phyloP scores from a whole-genome alignment of 148 eudicot species.

The Limonium bicolor region DNA sequence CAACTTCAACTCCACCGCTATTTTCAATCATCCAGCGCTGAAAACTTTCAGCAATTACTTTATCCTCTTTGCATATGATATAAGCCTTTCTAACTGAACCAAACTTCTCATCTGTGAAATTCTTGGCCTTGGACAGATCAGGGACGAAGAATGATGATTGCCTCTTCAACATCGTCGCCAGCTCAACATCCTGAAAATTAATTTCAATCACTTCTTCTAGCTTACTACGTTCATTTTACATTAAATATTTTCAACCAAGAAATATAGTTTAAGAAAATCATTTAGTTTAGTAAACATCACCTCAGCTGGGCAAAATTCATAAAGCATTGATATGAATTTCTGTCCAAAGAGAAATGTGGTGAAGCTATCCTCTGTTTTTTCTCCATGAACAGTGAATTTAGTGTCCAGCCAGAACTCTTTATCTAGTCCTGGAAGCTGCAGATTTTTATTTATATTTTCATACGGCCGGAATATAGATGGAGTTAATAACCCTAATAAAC shows the following conservation, averaged over 20 bases:
- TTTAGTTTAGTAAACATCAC: conserved; percentile 13
- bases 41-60: conserved; percentile 8
- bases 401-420: conserved; percentile 11
- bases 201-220: neutral
- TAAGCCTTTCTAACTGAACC: conserved; percentile 29
- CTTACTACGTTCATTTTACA: neutral
- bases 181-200: conserved; percentile 21
- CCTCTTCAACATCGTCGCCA: conserved; percentile 22
- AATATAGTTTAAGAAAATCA: neutral
- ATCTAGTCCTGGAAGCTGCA: neutral
- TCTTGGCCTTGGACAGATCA: conserved; percentile 11
- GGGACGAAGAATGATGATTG: conserved; percentile 13
- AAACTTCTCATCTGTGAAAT: conserved; percentile 16
- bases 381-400: conserved; percentile 3
- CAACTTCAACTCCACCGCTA: conserved; percentile 14
- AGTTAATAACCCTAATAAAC: neutral
- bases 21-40: conserved; percentile 27
- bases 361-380: conserved; percentile 9
- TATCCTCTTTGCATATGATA: conserved; percentile 19
- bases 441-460: neutral
- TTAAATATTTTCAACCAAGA: neutral
- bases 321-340: conserved; percentile 4
- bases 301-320: conserved; percentile 13
- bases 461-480: neutral
- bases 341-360: conserved; percentile 16